Evolutionary conservation across 352 stramenopile genomes (phyloP).

Genomic region (Phytophthora niederhauseri): DNA sequence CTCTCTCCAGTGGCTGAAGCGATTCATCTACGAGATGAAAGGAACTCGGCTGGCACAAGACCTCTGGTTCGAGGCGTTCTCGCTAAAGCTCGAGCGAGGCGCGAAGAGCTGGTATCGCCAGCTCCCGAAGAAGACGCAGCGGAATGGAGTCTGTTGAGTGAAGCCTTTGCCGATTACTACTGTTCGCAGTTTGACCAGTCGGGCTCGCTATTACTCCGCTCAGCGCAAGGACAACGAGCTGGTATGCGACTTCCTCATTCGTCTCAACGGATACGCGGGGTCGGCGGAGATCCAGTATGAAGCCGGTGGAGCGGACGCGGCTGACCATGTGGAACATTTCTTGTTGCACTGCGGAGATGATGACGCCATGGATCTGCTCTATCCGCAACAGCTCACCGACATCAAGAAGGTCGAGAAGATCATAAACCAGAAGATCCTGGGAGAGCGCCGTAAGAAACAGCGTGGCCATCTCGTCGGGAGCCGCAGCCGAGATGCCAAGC

Average conservation of each 20-base stretch:
- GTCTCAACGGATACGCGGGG: background rate
- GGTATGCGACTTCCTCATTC: background rate
- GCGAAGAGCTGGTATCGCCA: too few relatives aligned
- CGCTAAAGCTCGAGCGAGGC: background rate
- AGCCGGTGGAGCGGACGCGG: background rate
- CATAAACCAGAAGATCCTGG: background rate
- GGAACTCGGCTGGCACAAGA: slow-evolving; percentile 3
- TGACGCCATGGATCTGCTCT: background rate
- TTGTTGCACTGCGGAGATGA: background rate
- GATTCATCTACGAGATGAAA: slow-evolving; percentile 25
- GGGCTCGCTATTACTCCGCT: background rate
- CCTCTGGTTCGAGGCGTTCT: slow-evolving; percentile 15
- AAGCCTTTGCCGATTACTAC: background rate
- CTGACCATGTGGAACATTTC: background rate
- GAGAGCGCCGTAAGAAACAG: background rate
- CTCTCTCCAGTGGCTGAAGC: slow-evolving; percentile 11
- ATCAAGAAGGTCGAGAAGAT: background rate
- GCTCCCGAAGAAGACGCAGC: too few relatives aligned
- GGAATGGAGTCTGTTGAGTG: too few relatives aligned
- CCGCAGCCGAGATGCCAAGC: background rate
- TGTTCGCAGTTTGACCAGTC: background rate
- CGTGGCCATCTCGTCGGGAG: background rate
- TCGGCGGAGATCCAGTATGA: background rate
- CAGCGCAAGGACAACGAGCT: background rate
- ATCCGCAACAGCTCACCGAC: background rate